phyloP scores from a whole-genome alignment of 1,284 basidiomycete genomes.

The Marasmius tenuissimus region DNA sequence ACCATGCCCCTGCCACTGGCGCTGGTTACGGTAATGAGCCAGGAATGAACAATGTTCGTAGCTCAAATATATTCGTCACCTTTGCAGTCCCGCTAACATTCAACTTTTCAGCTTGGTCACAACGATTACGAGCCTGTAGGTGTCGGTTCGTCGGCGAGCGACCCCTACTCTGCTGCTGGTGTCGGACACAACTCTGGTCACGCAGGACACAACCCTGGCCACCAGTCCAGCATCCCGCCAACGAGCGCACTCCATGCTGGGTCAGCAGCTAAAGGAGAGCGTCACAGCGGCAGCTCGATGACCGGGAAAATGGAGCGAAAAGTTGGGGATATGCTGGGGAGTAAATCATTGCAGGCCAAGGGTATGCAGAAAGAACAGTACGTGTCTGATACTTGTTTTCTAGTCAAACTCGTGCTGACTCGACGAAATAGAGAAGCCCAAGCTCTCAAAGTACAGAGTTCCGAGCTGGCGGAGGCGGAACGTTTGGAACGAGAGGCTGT shows the following conservation, averaged over 20 bases:
- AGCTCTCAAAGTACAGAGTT: constrained; percentile 43
- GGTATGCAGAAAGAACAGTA: constrained; percentile 54
- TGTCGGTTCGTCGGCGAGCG: not conserved
- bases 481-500: constrained; percentile 50
- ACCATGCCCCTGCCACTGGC: not conserved
- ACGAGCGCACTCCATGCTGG: constrained; percentile 1
- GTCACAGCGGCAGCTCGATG: constrained; percentile 26
- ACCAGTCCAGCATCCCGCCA: not conserved
- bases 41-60: not conserved
- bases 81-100: not conserved
- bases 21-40: not conserved
- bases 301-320: constrained; percentile 51
- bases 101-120: not conserved
- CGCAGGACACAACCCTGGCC: not conserved
- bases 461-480: constrained; percentile 54
- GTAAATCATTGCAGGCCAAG: constrained; percentile 47
- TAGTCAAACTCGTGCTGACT: not conserved
- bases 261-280: constrained; percentile 5
- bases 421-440: constrained; percentile 39
- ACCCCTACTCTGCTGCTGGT: constrained; percentile 5
- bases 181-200: not conserved
- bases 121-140: not conserved
- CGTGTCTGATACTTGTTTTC: constrained; percentile 11
- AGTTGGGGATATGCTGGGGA: constrained; percentile 46
- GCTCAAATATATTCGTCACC: too few relatives aligned